Base-by-base conservation (phyloP, 179 eudicot species). In the Actinidia polygama region DNA sequence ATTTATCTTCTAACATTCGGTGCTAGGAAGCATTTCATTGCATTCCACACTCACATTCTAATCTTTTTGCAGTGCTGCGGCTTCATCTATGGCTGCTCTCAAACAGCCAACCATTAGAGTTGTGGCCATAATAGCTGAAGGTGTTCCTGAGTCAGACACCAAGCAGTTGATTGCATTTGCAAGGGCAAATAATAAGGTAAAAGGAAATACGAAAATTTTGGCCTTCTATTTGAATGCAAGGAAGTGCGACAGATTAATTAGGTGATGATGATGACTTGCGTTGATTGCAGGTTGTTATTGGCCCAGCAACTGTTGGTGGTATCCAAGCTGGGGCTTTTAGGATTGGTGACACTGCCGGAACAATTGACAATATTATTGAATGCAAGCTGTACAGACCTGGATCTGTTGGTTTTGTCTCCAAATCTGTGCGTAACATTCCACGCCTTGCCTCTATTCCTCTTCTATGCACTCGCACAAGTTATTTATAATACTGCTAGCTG, bases 291-390 rank as follows among this genome's bases (percentile, higher is more conserved):
- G 97, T 97, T 81, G 91, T 97, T 73, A 89, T 97, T 84, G 99
- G 99, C 57, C 99, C 99, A 78, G 98, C 99, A 44, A 97, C 99
- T 36, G 99, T 97, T 75, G 99, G 99, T 81, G 99, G 99, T 75
- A 87, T 97, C 90, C 99, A 95, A 90, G 99, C 99, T 86, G 99
- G 99, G 85, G 98, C 99, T 80, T 97, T 97, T 85, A 97, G 93
- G 90, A 97, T 97, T 84, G 99, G 99, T 85, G 99, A 97, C 90
- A 96, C 99, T 83, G 98, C 99, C 72, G 99, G 98, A 84, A 95
- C 99, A 61, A 92, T 94, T 68, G 99, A 97, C 84, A 97, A 95
- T 81, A 95, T 97, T 71, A 94, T 95, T 71, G 98, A 97, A 72
- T 90, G 96, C 97, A 97, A 94, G 90, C 91, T 97, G 67, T 95